Conservation (phyloP, 2,329 filamentous ascomycete species). For the Xylaria sp. region DNA sequence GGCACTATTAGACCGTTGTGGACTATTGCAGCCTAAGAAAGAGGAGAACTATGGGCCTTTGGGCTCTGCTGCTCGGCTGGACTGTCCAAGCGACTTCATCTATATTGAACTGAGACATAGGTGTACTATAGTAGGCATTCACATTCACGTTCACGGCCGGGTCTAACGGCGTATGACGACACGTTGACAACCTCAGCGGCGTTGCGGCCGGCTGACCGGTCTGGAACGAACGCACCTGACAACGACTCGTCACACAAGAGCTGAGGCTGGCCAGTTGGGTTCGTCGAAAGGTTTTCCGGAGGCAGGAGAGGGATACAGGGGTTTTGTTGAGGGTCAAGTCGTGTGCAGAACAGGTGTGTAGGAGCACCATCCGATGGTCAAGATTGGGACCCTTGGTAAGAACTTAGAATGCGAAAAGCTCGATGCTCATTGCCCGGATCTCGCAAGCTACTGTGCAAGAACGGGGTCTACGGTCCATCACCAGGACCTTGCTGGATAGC, state of each 20-base stretch:
- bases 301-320: constrained; percentile 10
- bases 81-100: too few relatives aligned
- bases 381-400: background rate
- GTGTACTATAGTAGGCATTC: too few relatives aligned
- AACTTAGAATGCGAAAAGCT: background rate
- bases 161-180: constrained; percentile 10
- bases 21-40: background rate
- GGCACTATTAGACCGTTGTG: constrained; percentile 5
- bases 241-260: constrained; percentile 12
- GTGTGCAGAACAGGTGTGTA: too few relatives aligned
- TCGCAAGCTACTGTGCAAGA: background rate
- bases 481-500: background rate
- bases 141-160: constrained; percentile 12
- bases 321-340: too few relatives aligned
- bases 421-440: background rate
- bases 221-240: constrained; percentile 11
- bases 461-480: background rate
- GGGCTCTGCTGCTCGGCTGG: constrained; percentile 21
- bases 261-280: constrained; percentile 12
- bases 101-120: too few relatives aligned
- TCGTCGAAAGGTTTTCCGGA: constrained; percentile 14
- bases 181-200: constrained; percentile 8
- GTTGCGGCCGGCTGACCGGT: constrained; percentile 4
- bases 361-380: constrained; percentile 6
- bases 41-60: constrained; percentile 13